A percentile compares a stretch with the other conserved stretches of the same genome.
Evolutionary conservation across 2,329 filamentous ascomycete species (phyloP).

Genomic region (Talaromyces funiculosus): DNA sequence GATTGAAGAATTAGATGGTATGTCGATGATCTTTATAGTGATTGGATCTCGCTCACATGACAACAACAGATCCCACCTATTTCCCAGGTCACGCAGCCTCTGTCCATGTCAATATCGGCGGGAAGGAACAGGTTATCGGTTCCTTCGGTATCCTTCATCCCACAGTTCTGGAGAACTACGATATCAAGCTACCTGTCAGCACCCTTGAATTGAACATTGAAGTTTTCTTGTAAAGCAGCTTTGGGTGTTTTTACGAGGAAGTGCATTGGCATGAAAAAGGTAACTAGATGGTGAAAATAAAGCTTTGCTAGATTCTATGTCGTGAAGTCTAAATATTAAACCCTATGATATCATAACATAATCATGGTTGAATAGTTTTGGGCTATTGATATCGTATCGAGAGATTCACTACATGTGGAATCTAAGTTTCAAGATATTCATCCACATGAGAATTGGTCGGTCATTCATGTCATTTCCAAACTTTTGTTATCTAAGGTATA

Average conservation of each 20-base stretch:
- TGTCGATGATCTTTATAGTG: constrained; percentile 8
- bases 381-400: neutral
- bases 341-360: neutral
- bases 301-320: neutral
- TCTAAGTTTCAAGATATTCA: neutral
- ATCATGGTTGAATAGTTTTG: neutral
- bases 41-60: neutral
- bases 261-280: neutral
- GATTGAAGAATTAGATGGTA: constrained; percentile 84
- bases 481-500: constrained; percentile 6
- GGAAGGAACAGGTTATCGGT: constrained; percentile 72
- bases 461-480: constrained; percentile 14
- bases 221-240: constrained; percentile 63
- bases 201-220: constrained; percentile 93
- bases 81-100: constrained; percentile 84
- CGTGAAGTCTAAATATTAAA: neutral
- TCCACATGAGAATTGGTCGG: constrained; percentile 1
- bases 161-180: constrained; percentile 86
- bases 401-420: neutral
- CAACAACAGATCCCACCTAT: constrained; percentile 66
- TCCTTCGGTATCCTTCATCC: constrained; percentile 93
- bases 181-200: constrained; percentile 87
- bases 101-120: constrained; percentile 68
- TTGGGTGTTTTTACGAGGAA: neutral
- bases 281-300: constrained; percentile 1